phyloP scores from a whole-genome alignment of 176 grass and related monocot species.

The Metroxylon sagu region DNA sequence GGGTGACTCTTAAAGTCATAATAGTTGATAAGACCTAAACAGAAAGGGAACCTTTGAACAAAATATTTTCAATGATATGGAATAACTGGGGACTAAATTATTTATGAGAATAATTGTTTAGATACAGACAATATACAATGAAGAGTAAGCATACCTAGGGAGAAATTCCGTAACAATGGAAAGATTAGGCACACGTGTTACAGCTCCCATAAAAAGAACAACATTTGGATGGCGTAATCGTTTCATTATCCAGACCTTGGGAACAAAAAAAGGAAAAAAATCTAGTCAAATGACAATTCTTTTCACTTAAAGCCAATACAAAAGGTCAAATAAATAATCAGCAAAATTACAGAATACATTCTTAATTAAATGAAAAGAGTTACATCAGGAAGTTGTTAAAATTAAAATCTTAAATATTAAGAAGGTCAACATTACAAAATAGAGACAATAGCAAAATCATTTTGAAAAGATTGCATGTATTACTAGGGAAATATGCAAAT shows the following conservation, averaged over 20 bases:
- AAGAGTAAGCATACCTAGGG: conserved; percentile 56
- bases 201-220: conserved; percentile 98
- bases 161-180: conserved; percentile 98
- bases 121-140: not conserved
- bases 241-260: conserved; percentile 88
- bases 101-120: no score
- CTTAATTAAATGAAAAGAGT: no score
- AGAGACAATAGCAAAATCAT: not conserved
- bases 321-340: not conserved
- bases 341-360: no score
- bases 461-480: not conserved
- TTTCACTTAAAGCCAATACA: not conserved
- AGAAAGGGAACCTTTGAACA: no score
- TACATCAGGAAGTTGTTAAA: no score
- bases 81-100: no score
- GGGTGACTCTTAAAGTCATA: no score
- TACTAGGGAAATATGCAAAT: not conserved
- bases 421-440: no score
- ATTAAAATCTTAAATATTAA: no score
- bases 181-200: conserved; percentile 88
- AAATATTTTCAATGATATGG: no score
- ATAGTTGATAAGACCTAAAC: no score
- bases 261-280: conserved; percentile 19
- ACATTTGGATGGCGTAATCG: conserved; percentile 95
- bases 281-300: not conserved